phyloP scores from a whole-genome alignment of 768 basidiomycete species.

The Suillus subaureus region DNA sequence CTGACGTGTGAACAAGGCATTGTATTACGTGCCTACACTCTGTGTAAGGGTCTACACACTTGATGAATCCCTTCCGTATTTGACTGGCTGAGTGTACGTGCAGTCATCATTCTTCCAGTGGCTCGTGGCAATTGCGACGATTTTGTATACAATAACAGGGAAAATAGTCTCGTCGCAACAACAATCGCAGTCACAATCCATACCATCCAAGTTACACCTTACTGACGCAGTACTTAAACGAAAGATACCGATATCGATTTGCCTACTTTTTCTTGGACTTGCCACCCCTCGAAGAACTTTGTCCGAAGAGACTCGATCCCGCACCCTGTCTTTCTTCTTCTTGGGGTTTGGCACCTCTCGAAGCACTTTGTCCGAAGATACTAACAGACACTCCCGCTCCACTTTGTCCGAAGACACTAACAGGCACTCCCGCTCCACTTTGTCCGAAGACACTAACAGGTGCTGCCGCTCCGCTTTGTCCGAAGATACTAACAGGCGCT shows the following conservation, averaged over 20 bases:
- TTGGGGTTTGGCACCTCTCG: background rate
- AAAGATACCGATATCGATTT: background rate
- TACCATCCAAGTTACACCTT: background rate
- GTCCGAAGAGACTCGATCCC: too few species aligned
- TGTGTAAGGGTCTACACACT: background rate
- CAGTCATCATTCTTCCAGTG: background rate
- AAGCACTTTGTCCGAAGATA: too few species aligned
- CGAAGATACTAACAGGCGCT: too few species aligned
- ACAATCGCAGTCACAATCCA: background rate
- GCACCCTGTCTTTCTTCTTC: too few species aligned
- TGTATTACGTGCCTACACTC: background rate
- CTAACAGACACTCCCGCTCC: too few species aligned
- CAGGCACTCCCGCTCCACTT: too few species aligned
- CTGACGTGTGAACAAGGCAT: background rate
- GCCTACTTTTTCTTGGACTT: background rate
- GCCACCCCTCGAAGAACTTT: too few species aligned
- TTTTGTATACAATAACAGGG: background rate
- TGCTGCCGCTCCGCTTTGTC: too few species aligned
- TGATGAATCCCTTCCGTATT: background rate
- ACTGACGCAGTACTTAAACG: background rate
- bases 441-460: too few species aligned
- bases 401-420: too few species aligned
- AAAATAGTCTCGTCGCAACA: background rate
- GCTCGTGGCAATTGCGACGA: background rate
- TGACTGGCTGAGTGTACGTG: background rate